These are phyloP conservation scores for Lineolata rhizophorae DNA, from an alignment of 495 filamentous ascomycete genomes.

Conservation along the genomic window DNA sequence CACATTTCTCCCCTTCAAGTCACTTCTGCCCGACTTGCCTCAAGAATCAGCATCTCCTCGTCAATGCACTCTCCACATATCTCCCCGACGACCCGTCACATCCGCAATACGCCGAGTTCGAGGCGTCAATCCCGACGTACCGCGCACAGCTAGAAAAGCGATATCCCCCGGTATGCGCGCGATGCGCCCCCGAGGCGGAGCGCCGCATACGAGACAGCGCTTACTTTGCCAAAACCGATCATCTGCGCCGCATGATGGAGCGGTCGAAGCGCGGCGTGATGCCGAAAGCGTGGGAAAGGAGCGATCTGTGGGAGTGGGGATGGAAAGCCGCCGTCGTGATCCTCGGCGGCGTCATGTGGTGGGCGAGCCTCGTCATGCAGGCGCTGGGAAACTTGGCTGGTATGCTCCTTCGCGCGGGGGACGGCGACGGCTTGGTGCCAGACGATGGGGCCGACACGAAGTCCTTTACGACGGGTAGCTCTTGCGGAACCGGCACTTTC, in stretches of 20 bases:
- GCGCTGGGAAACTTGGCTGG: not conserved
- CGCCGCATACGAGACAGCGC: conserved; percentile 39
- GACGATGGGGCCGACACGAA: not conserved
- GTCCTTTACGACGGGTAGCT: no score
- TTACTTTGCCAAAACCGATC: conserved; percentile 62
- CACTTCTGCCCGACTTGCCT: conserved; percentile 60
- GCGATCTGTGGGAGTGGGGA: no score
- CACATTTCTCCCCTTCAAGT: no score
- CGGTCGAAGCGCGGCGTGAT: conserved; percentile 28
- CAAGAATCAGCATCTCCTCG: conserved; percentile 63
- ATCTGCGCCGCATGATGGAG: conserved; percentile 50
- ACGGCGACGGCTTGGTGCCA: not conserved
- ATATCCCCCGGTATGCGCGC: conserved; percentile 67
- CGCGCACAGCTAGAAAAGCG: conserved; percentile 42
- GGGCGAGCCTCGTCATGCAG: not conserved
- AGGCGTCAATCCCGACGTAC: conserved; percentile 34
- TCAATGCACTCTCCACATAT: conserved; percentile 42
- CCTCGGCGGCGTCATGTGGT: not conserved
- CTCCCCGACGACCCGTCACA: conserved; percentile 27
- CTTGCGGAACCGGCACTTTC: no score
- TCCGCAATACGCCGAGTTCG: conserved; percentile 34
- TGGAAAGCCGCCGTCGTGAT: not conserved
- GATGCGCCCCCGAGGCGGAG: conserved; percentile 46
- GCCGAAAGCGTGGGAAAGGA: no score
- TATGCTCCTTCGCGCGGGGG: not conserved